Evolutionary conservation across 2,329 filamentous ascomycete species (phyloP).

Genomic region (Trichoderma sp.): DNA sequence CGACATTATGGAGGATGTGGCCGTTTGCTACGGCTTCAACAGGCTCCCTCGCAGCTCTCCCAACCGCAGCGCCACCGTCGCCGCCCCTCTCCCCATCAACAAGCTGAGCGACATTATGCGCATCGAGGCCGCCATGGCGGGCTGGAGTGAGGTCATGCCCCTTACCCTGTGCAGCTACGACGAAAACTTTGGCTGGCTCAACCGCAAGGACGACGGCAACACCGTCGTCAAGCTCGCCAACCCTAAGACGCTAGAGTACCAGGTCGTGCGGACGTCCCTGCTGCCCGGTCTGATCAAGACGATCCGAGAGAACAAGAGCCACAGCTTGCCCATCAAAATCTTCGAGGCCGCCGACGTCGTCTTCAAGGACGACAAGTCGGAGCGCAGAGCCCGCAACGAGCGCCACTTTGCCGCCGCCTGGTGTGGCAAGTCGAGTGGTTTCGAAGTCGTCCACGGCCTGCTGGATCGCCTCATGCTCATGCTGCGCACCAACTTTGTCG

Average conservation of each 20-base stretch:
- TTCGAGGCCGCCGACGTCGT: slow-evolving; percentile 90
- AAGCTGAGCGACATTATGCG: slow-evolving; percentile 92
- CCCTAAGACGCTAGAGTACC: slow-evolving; percentile 90
- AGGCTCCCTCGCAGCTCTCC: slow-evolving; percentile 84
- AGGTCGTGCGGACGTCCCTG: slow-evolving; percentile 83
- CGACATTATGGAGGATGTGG: slow-evolving; percentile 98
- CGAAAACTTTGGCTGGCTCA: slow-evolving; percentile 95
- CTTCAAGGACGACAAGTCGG: slow-evolving; percentile 77
- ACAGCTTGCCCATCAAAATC: slow-evolving; percentile 84
- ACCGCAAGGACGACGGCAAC: slow-evolving; percentile 80
- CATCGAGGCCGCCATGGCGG: slow-evolving; percentile 84
- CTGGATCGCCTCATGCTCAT: slow-evolving; percentile 89
- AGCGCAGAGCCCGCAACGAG: slow-evolving; percentile 89
- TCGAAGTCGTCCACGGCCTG: slow-evolving; percentile 92
- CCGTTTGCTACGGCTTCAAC: slow-evolving; percentile 97
- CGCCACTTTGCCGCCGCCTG: slow-evolving; percentile 93
- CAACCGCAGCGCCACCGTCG: slow-evolving; percentile 80
- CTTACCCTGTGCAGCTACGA: slow-evolving; percentile 96
- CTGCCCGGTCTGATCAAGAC: slow-evolving; percentile 90
- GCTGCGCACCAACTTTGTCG: slow-evolving; percentile 79
- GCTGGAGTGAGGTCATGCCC: slow-evolving; percentile 95
- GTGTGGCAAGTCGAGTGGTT: slow-evolving; percentile 91
- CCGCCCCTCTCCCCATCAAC: slow-evolving; percentile 84
- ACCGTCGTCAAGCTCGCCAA: slow-evolving; percentile 84
- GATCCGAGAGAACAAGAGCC: slow-evolving; percentile 87